phyloP scores from a whole-genome alignment of 768 basidiomycete species.

The Leucogyrophana mollusca region DNA sequence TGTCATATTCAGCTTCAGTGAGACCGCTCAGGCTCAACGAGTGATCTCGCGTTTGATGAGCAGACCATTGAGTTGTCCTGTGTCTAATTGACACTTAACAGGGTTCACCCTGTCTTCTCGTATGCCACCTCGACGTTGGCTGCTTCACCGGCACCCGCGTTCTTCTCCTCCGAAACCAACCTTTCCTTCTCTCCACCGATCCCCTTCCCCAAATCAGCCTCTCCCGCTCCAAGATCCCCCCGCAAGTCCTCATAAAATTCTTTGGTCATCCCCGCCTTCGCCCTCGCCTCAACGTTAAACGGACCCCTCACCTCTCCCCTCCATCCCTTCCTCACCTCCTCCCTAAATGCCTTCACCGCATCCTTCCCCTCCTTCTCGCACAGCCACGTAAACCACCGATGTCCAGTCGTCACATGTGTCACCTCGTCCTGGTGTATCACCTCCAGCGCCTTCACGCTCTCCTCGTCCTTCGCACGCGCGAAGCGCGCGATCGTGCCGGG shows the following conservation, averaged over 20 bases:
- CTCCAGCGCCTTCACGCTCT: slow-evolving; percentile 67
- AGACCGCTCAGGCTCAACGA: too few relatives aligned
- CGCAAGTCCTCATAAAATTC: slow-evolving; percentile 72
- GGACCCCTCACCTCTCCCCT: slow-evolving; percentile 74
- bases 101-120: too few relatives aligned
- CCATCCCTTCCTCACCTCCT: slow-evolving; percentile 70
- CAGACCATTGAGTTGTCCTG: too few relatives aligned
- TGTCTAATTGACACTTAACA: too few relatives aligned
- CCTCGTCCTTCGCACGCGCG: slow-evolving; percentile 59
- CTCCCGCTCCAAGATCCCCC: slow-evolving; percentile 39
- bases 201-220: too few relatives aligned
- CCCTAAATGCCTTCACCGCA: slow-evolving; percentile 64
- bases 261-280: slow-evolving; percentile 67
- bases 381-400: slow-evolving; percentile 81
- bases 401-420: slow-evolving; percentile 79
- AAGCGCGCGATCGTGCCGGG: slow-evolving; percentile 77
- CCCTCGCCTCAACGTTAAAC: slow-evolving; percentile 75
- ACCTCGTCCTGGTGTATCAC: slow-evolving; percentile 80
- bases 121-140: too few relatives aligned
- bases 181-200: too few relatives aligned
- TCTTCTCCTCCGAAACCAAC: background rate
- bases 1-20: too few relatives aligned
- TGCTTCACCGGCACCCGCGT: background rate
- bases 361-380: slow-evolving; percentile 56
- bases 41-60: too few relatives aligned